These are phyloP conservation scores for Auriscalpium orientale DNA, from an alignment of 768 basidiomycete species.

Conservation along the genomic window DNA sequence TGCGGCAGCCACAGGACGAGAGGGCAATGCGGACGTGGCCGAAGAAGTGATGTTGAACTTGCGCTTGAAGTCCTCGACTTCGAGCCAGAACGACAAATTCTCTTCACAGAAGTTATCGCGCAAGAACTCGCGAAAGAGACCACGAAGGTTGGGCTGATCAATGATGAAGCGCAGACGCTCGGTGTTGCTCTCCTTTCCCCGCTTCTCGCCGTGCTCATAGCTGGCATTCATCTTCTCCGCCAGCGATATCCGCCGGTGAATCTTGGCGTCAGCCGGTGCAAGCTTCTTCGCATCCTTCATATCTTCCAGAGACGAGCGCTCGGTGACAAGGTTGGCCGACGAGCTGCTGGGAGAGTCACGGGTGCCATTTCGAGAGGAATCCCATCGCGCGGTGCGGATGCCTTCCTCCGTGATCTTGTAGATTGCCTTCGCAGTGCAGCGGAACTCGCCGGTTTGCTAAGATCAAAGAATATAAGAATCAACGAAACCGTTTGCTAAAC, in stretches of 20 bases:
- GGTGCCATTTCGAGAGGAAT: slow-evolving; percentile 29
- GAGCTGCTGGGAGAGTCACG: slow-evolving; percentile 62
- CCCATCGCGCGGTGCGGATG: slow-evolving; percentile 80
- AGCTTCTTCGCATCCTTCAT: slow-evolving; percentile 21
- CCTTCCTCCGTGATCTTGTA: slow-evolving; percentile 95
- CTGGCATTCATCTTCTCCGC: slow-evolving; percentile 61
- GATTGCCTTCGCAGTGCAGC: slow-evolving; percentile 90
- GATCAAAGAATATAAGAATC: slow-evolving; percentile 7
- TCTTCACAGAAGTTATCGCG: slow-evolving; percentile 96
- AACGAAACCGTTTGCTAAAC: slow-evolving; percentile 8
- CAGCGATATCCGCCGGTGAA: slow-evolving; percentile 73
- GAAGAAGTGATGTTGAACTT: slow-evolving; percentile 89
- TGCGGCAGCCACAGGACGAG: slow-evolving; percentile 26
- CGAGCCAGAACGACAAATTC: slow-evolving; percentile 95
- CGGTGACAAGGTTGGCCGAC: slow-evolving; percentile 48
- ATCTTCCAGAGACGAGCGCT: slow-evolving; percentile 55
- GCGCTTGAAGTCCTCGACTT: slow-evolving; percentile 94
- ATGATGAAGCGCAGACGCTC: slow-evolving; percentile 88
- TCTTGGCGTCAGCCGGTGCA: slow-evolving; percentile 48
- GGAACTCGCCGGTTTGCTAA: slow-evolving; percentile 92
- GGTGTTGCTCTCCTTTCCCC: slow-evolving; percentile 80
- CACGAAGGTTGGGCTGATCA: slow-evolving; percentile 83
- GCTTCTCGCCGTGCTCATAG: slow-evolving; percentile 45
- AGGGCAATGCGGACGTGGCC: slow-evolving; percentile 44
- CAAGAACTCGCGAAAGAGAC: slow-evolving; percentile 91